Evolutionary conservation across 2,329 filamentous ascomycete genomes (phyloP), one percentile per base, ranked within the genome.

Genomic region (Drechslerella dactyloides): DNA sequence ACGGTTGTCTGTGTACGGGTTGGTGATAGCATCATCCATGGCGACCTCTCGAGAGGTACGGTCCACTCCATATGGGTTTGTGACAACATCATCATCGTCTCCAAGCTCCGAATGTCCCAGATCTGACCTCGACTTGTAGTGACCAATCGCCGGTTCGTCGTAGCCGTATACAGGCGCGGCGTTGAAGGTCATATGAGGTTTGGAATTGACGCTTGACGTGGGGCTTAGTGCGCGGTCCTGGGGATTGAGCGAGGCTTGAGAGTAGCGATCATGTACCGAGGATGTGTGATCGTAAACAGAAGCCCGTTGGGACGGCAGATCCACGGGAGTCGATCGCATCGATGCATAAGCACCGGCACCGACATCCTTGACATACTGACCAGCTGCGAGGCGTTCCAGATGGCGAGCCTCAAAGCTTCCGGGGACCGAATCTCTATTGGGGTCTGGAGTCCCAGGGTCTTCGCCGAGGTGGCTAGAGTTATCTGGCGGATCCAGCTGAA

Each of bases 61-160:
- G 27, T 73, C 63, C 17, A 42, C 69, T 21, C 69, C 84, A 0
- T 93, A 96, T 1, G 91, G 91, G 77, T 96, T 96, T 17, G 92
- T 96, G 51, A 87, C 88, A 15, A 91, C 84, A 73, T 96, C 91
- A n/a, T 63, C 80, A 33, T 86, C 85, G 13, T 85, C 82, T 69
- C 83, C 63, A 23, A 59, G 35, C n/a, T 73, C 69, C 10, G 69
- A 73, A 6, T 53, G 59, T 46, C 85, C 84, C 19, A 84, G 78
- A 51, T 82, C 83, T 74, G 68, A 72, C 24, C 33, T 60, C 21
- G 68, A 72, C 15, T 64, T 33, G 55, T 74, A 74, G 51, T 90
- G 89, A 2, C 89, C 91, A 76, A 90, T 87, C 77, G 93, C 91
- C 0, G 89, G 90, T 82, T 93, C 85, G 3, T 89, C 89, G 75